phyloP scores from a whole-genome alignment of 768 basidiomycete species.

The Nevesoporus exiguus region DNA sequence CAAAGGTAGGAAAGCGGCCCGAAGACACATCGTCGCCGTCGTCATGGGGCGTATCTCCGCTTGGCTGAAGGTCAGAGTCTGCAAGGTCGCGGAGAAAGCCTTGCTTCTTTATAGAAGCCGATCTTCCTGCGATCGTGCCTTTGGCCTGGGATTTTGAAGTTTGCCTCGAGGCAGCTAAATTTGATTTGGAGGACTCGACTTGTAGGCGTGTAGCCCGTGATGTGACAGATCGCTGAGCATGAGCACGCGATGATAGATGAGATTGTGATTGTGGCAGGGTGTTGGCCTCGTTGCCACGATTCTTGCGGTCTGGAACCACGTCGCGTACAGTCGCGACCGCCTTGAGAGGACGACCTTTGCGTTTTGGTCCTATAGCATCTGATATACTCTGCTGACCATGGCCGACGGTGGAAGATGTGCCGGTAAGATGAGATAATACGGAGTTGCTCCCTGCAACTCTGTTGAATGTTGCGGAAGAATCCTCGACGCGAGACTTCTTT shows the following conservation, averaged over 20 bases:
- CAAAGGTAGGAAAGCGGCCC: constrained; percentile 59
- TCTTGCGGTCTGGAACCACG: constrained; percentile 21
- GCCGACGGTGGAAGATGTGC: constrained; percentile 27
- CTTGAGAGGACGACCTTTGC: constrained; percentile 58
- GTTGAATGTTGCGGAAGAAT: constrained; percentile 35
- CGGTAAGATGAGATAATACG: constrained; percentile 8
- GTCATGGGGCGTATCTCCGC: constrained; percentile 32
- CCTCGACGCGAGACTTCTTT: constrained; percentile 29
- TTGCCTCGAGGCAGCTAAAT: constrained; percentile 33
- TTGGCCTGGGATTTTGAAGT: constrained; percentile 38
- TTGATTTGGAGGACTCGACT: constrained; percentile 26
- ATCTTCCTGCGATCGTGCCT: constrained; percentile 32
- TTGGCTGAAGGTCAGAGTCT: constrained; percentile 34
- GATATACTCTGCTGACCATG: constrained; percentile 19
- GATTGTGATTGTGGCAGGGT: constrained; percentile 37
- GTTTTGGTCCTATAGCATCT: constrained; percentile 36
- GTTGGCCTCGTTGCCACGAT: constrained; percentile 32
- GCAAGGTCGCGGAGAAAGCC: constrained; percentile 14
- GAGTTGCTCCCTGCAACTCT: constrained; percentile 33
- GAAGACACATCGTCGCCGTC: constrained; percentile 33
- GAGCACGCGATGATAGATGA: constrained; percentile 28
- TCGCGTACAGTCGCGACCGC: constrained; percentile 35
- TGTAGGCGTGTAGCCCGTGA: constrained; percentile 25
- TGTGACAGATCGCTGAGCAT: constrained; percentile 18
- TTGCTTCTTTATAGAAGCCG: constrained; percentile 20